phyloP scores from a whole-genome alignment of 768 basidiomycete species.

The Leccinum obscurum region DNA sequence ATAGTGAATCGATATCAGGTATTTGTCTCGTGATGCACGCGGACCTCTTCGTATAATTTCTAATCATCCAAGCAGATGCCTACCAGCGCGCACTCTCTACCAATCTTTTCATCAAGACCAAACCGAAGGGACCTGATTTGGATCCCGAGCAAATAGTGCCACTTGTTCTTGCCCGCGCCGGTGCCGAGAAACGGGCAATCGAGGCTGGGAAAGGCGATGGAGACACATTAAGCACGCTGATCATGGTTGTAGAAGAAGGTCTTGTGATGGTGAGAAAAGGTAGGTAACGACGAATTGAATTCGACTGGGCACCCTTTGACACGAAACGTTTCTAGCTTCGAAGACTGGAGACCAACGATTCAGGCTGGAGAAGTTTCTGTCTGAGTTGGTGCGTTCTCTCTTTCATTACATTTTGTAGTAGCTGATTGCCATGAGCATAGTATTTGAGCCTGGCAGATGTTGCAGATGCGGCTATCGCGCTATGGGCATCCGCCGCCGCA shows the following conservation, averaged over 20 bases:
- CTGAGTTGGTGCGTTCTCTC: constrained; percentile 60
- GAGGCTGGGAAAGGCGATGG: constrained; percentile 52
- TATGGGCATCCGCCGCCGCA: constrained; percentile 69
- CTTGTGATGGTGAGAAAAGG: constrained; percentile 62
- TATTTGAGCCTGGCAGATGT: constrained; percentile 46
- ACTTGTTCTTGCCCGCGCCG: constrained; percentile 61
- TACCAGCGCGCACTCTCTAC: constrained; percentile 58
- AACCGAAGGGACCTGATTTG: constrained; percentile 21
- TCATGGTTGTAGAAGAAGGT: constrained; percentile 62
- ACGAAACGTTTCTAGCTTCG: constrained; percentile 42
- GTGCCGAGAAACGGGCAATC: constrained; percentile 58
- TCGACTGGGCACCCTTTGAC: not conserved
- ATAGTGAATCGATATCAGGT: constrained; percentile 30
- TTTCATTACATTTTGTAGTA: not conserved
- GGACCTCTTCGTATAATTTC: not conserved
- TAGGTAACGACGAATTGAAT: constrained; percentile 24
- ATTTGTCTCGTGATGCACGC: not conserved
- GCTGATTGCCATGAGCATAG: constrained; percentile 31
- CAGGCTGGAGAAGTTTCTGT: constrained; percentile 81
- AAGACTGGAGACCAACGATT: constrained; percentile 72
- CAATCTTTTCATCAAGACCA: constrained; percentile 46
- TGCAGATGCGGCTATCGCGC: constrained; percentile 52
- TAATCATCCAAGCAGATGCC: constrained; percentile 42
- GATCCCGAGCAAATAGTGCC: constrained; percentile 68
- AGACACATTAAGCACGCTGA: constrained; percentile 49